These are phyloP conservation scores for Mucor mucedo DNA, from an alignment of 371 early-diverging fungal species.

Conservation along the genomic window DNA sequence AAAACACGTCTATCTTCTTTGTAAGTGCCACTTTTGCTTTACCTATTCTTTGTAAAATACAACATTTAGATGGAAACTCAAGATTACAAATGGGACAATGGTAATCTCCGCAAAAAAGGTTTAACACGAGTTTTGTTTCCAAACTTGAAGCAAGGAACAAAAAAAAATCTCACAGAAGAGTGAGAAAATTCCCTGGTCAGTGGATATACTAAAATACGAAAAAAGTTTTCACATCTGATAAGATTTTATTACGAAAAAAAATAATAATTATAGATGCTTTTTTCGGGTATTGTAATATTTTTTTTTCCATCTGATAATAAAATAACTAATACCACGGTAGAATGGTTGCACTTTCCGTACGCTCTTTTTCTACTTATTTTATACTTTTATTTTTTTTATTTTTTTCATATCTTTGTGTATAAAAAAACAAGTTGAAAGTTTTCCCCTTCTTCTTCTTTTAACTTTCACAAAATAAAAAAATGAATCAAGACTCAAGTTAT, in stretches of 20 bases:
- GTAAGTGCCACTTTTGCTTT: not conserved
- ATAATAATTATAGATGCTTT: not conserved
- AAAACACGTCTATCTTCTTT: no score
- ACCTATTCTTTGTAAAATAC: not conserved
- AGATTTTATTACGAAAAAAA: conserved; percentile 7
- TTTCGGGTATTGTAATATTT: not conserved
- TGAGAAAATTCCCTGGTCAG: conserved; percentile 12
- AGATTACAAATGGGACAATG: not conserved
- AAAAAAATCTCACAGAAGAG: not conserved
- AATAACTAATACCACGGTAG: not conserved
- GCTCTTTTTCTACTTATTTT: not conserved
- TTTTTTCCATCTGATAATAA: conserved; percentile 6
- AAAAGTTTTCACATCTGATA: conserved; percentile 15
- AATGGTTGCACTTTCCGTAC: conserved; percentile 7
- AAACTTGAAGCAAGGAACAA: not conserved
- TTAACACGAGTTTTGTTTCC: conserved; percentile 13
- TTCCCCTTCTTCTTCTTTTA: not conserved
- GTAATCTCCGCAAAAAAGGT: conserved; percentile 13
- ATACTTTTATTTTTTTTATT: not conserved
- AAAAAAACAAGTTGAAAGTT: no score
- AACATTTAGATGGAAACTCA: not conserved
- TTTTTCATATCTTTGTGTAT: not conserved
- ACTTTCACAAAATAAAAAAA: not conserved
- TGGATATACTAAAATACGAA: not conserved
- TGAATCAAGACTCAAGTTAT: conserved; percentile 3